A percentile compares a stretch with the other conserved stretches of the same genome.
phyloP scores from a whole-genome alignment of 2,329 filamentous ascomycete species.

The Diaporthe nobilis region DNA sequence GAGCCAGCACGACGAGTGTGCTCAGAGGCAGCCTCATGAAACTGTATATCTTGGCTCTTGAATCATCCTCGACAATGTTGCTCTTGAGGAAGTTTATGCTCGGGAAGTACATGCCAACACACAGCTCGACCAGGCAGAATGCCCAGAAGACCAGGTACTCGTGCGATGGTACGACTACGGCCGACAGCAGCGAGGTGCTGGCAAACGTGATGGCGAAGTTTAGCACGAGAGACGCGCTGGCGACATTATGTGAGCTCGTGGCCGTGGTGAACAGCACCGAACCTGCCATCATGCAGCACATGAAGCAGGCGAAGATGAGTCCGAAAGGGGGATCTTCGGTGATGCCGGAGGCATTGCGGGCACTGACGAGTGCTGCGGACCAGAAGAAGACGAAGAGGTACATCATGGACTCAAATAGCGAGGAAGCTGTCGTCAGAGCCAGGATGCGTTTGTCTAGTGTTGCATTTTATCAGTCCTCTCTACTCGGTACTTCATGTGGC shows the following conservation, averaged over 20 bases:
- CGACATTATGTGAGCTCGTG: constrained; percentile 46
- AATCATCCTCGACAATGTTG: constrained; percentile 65
- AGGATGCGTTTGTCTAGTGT: constrained; percentile 61
- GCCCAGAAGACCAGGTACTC: constrained; percentile 65
- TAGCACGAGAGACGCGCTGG: constrained; percentile 51
- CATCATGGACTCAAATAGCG: constrained; percentile 73
- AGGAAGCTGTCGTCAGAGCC: constrained; percentile 65
- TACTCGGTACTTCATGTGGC: too few species aligned
- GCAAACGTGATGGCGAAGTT: constrained; percentile 52
- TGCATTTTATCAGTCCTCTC: background rate
- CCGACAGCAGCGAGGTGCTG: constrained; percentile 56
- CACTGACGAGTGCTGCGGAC: constrained; percentile 66
- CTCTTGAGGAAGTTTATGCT: constrained; percentile 69
- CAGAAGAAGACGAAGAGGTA: constrained; percentile 76
- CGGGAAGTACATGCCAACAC: constrained; percentile 71
- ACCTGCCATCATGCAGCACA: constrained; percentile 71
- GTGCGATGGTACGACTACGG: constrained; percentile 55
- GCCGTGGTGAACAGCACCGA: constrained; percentile 53
- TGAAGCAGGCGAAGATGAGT: constrained; percentile 69
- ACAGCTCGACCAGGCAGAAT: constrained; percentile 70
- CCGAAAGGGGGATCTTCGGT: constrained; percentile 55
- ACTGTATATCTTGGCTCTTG: constrained; percentile 68
- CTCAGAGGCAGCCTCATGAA: constrained; percentile 71
- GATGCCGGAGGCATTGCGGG: constrained; percentile 47
- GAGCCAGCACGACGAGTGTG: constrained; percentile 63